Evolutionary conservation across 2,329 filamentous ascomycete genomes (phyloP), one percentile per base, ranked within the genome.

Genomic region (Lecanoromycetidae sp.): DNA sequence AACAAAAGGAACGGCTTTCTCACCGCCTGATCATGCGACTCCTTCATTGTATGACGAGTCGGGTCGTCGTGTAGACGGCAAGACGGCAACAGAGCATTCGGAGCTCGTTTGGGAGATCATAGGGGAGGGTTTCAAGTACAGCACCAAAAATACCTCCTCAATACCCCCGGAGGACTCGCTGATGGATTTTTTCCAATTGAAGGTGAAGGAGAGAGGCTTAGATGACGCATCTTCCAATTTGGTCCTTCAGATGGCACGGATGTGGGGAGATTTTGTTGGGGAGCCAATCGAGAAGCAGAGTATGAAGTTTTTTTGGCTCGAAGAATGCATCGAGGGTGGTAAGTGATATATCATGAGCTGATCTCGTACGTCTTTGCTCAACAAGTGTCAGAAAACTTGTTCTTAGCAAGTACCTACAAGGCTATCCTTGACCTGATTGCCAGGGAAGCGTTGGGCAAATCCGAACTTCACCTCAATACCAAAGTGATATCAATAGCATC

Each of bases 201-300:
- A 68, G 45, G 61, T 75, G 0, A 58, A 66, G n/a, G 58, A 67
- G 54, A 62, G 56, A 48, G 55, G 59, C 5, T 58, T 66, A 36
- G 58, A 62, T 42, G 44, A 61, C 50, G 48, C 61, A 26, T 74
- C 71, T 50, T 67, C 71, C 48, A 58, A 66, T 23, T 66, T 68
- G 0, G 67, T 77, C 27, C 57, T 79, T 5, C 66, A 76, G 34
- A 67, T 76, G 56, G 71, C 72, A 15, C 71, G 74, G 48, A 71
- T 79, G 61, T 82, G 77, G 77, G 78, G 77, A 30, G 71, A 73
- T 0, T 82, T 81, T 58, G 72, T 82, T 7, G 79, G 79, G 5
- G 75, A 74, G 50, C 67, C 73, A 0, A 66, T 79, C 25, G 70
- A 75, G 54, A 68, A 62, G 36, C 78, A 82, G 58, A 80, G 75